phyloP scores from a whole-genome alignment of 192 early-diverging fungal species.

The Spinellus fusiger region DNA sequence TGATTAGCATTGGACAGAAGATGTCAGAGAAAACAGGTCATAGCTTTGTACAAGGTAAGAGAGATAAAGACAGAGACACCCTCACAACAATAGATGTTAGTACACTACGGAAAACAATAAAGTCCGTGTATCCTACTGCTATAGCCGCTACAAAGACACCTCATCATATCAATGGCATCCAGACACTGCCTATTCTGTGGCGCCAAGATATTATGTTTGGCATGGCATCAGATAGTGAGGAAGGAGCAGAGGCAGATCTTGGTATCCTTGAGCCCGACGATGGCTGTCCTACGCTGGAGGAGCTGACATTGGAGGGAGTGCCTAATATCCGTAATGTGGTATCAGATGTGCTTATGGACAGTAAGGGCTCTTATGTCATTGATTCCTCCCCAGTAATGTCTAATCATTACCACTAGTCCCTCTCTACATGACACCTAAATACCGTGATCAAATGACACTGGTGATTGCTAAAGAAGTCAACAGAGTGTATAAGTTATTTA shows the following conservation, averaged over 20 bases:
- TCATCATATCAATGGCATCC: constrained; percentile 45
- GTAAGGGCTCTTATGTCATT: constrained; percentile 35
- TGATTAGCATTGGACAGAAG: constrained; percentile 70
- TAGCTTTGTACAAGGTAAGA: constrained; percentile 43
- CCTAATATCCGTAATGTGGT: constrained; percentile 75
- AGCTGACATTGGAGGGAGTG: constrained; percentile 77
- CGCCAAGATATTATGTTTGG: constrained; percentile 74
- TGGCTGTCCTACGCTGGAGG: constrained; percentile 59
- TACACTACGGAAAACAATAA: constrained; percentile 60
- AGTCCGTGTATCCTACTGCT: constrained; percentile 34
- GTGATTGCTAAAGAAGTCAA: constrained; percentile 75
- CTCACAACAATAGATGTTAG: constrained; percentile 51
- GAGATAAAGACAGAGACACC: not conserved
- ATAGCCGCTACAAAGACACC: constrained; percentile 9
- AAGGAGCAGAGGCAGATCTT: constrained; percentile 47
- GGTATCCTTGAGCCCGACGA: constrained; percentile 48
- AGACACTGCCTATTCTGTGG: constrained; percentile 82
- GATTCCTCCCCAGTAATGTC: not conserved
- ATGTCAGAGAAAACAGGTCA: constrained; percentile 52
- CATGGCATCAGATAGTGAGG: constrained; percentile 50
- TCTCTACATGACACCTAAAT: constrained; percentile 80
- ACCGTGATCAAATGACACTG: constrained; percentile 74
- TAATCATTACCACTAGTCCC: constrained; percentile 45
- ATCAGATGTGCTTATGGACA: constrained; percentile 79
- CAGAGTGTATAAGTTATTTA: constrained; percentile 65